These are phyloP conservation scores for Hortaea sp. DNA, from an alignment of 2,329 filamentous ascomycete species.

Conservation along the genomic window DNA sequence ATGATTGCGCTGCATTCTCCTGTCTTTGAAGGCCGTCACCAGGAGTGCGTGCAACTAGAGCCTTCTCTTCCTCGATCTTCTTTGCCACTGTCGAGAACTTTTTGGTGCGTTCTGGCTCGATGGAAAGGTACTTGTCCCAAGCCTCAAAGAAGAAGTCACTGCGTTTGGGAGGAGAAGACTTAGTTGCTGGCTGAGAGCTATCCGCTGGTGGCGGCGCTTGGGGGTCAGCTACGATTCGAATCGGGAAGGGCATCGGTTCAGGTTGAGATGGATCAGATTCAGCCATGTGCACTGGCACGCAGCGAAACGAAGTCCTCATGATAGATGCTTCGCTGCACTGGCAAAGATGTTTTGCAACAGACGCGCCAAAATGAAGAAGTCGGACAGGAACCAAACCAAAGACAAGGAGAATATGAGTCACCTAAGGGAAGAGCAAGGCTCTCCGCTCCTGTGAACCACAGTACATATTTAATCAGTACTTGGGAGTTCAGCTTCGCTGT, in stretches of 20 bases:
- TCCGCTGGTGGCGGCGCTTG: slow-evolving; percentile 4
- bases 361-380: too few relatives aligned
- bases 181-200: neutral
- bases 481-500: too few relatives aligned
- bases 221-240: slow-evolving; percentile 14
- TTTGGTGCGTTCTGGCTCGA: slow-evolving; percentile 20
- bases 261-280: slow-evolving; percentile 12
- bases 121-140: slow-evolving; percentile 23
- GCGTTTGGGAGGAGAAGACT: slow-evolving; percentile 6
- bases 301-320: too few relatives aligned
- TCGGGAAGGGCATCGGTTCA: slow-evolving; percentile 13
- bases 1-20: slow-evolving; percentile 40
- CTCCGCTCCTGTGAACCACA: too few relatives aligned
- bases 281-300: neutral
- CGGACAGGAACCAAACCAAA: too few relatives aligned
- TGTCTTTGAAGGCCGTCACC: slow-evolving; percentile 13
- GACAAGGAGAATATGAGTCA: too few relatives aligned
- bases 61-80: slow-evolving; percentile 13
- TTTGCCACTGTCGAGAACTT: slow-evolving; percentile 11
- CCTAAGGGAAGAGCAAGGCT: too few relatives aligned
- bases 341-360: too few relatives aligned
- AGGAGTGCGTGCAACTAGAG: slow-evolving; percentile 8
- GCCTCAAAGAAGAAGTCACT: slow-evolving; percentile 18
- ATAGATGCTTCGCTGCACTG: too few relatives aligned
- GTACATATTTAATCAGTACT: too few relatives aligned